phyloP scores from a whole-genome alignment of 768 basidiomycete genomes.

The Macrocybe gigantea region DNA sequence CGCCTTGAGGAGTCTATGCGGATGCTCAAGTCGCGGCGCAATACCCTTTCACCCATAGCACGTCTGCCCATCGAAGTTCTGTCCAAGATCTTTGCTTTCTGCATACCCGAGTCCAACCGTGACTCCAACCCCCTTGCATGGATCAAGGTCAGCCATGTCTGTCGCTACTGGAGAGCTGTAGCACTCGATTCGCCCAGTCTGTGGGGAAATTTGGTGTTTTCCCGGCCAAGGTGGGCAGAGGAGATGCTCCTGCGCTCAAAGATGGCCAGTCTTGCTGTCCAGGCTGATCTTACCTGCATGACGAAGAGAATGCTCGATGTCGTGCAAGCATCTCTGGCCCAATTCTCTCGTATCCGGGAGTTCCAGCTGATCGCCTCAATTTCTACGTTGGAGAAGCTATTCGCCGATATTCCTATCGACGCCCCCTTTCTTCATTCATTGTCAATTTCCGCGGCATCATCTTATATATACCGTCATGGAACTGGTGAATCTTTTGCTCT shows the following conservation, averaged over 20 bases:
- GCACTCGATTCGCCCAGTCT: constrained; percentile 33
- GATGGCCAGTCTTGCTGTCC: constrained; percentile 26
- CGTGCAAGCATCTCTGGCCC: constrained; percentile 23
- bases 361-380: constrained; percentile 22
- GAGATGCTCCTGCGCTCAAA: constrained; percentile 42
- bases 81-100: constrained; percentile 28
- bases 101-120: constrained; percentile 8
- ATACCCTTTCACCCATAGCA: constrained; percentile 29
- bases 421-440: constrained; percentile 29
- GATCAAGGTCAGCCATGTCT: constrained; percentile 35
- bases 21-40: constrained; percentile 27
- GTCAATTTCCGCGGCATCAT: constrained; percentile 13
- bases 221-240: constrained; percentile 27
- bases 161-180: constrained; percentile 36
- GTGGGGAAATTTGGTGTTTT: constrained; percentile 33
- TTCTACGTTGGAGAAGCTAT: constrained; percentile 18
- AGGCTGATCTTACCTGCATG: constrained; percentile 16
- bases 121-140: constrained; percentile 17
- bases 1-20: constrained; percentile 27
- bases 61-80: constrained; percentile 38
- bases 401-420: constrained; percentile 14
- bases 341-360: constrained; percentile 25
- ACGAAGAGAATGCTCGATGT: constrained; percentile 20
- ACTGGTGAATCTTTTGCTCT: constrained; percentile 16
- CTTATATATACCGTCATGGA: constrained; percentile 11